Base-by-base conservation (phyloP, 2,329 filamentous ascomycete genomes). In the Ambrosiella beaveri region DNA sequence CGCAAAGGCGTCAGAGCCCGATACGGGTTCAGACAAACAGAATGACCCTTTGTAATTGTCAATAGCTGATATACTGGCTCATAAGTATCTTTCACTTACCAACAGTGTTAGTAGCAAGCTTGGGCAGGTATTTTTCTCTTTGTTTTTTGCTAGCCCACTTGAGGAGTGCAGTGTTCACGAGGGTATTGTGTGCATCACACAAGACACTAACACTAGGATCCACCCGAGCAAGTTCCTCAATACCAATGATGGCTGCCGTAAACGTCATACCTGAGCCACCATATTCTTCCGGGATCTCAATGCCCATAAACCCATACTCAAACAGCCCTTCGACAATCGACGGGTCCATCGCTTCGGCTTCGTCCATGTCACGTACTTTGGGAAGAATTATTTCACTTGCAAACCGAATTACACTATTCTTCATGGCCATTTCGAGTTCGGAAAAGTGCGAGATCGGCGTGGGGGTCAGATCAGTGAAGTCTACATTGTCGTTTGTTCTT, bases 221-320 rank as follows among this genome's bases (percentile, higher is more conserved):
- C 15, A 95, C 86, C 59, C 89, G 81, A 0, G 93, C 93, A 61
- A 98, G 76, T 76, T 98, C 93, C 73, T 98, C 93, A 65, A 98
- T 98, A 36, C 88, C 91, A 50, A 98, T 84, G 68, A 98, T 95
- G 61, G 90, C 91, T 0, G 90, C 76, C 0, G 93, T 97, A 73
- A 98, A 98, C 79, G 96, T 96, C 93, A 98, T 97, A 64, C 90
- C 93, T 0, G 91, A 88, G 61, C 93, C 93, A 61, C 93, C 93
- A 68, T 85, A 98, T 71, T 96, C 90, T 71, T 98, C 93, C 13
- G 93, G 91, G 59, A 98, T 95, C 74, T 98, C 93, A 63, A 98
- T 80, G 62, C 89, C 86, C 93, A 98, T 98, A 54, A 98, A 75
- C 0, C 93, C 93, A 69, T 97, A 90, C 75, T 98, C 93, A 66